phyloP scores from a whole-genome alignment of 371 early-diverging fungal species.

The Mucor saturninus region DNA sequence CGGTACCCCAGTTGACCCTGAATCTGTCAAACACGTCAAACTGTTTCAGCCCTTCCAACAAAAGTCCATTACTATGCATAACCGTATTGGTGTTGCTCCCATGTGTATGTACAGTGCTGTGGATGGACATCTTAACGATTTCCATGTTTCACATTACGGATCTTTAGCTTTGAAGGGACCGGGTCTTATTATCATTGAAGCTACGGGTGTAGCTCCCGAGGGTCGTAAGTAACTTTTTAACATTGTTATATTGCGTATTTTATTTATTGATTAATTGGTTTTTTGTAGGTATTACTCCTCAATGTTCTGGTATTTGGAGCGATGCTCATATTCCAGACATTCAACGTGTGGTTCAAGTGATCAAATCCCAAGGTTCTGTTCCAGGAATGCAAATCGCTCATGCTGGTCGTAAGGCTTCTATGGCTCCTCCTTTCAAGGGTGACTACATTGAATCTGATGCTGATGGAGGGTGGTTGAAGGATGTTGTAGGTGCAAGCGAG shows the following conservation, averaged over 20 bases:
- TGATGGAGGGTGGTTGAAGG: constrained; percentile 83
- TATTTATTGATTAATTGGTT: neutral
- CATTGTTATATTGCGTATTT: too few species aligned
- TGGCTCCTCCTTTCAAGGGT: constrained; percentile 62
- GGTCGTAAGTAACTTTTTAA: constrained; percentile 52
- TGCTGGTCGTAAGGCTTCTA: constrained; percentile 84
- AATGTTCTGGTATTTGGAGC: constrained; percentile 72
- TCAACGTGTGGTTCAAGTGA: constrained; percentile 63
- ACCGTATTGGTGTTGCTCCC: constrained; percentile 80
- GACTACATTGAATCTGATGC: constrained; percentile 60
- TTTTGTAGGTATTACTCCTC: constrained; percentile 62
- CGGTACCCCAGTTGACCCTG: constrained; percentile 23
- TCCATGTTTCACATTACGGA: constrained; percentile 74
- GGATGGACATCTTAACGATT: constrained; percentile 34
- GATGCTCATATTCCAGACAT: constrained; percentile 74
- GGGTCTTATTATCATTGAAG: constrained; percentile 80
- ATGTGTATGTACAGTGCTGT: constrained; percentile 68
- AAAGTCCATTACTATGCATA: constrained; percentile 67
- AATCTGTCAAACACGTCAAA: constrained; percentile 21
- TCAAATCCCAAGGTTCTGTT: constrained; percentile 65
- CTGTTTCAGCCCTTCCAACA: constrained; percentile 65
- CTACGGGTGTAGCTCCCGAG: constrained; percentile 73
- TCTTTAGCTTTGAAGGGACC: constrained; percentile 77
- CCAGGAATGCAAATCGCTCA: constrained; percentile 82
- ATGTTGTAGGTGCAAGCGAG: constrained; percentile 74